Evolutionary conservation across 1,139 yeast genomes (phyloP).

Genomic region (Nadsonia starkeyi-henricii): DNA sequence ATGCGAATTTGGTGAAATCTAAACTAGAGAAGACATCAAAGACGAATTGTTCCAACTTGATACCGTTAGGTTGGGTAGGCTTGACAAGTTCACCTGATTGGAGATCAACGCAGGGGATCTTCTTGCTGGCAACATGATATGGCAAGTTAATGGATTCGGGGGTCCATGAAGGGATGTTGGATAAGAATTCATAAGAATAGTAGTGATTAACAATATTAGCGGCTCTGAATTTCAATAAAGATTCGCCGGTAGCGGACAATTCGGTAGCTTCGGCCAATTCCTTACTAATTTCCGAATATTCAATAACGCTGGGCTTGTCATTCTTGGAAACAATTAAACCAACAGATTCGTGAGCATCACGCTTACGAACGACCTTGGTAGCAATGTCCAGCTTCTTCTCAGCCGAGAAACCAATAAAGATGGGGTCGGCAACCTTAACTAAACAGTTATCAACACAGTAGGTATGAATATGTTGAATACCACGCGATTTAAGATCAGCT

Average conservation of each 20-base stretch:
- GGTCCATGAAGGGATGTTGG: constrained; percentile 52
- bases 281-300: constrained; percentile 76
- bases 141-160: constrained; percentile 34
- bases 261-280: constrained; percentile 57
- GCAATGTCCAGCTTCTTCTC: constrained; percentile 54
- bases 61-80: constrained; percentile 73
- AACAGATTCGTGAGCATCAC: constrained; percentile 76
- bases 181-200: constrained; percentile 65
- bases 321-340: constrained; percentile 69
- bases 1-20: constrained; percentile 63
- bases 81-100: constrained; percentile 35
- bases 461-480: constrained; percentile 84
- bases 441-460: constrained; percentile 92
- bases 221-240: constrained; percentile 62
- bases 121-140: constrained; percentile 87
- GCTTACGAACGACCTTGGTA: constrained; percentile 89
- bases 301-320: constrained; percentile 77
- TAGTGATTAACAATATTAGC: constrained; percentile 97
- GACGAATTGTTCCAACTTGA: constrained; percentile 91
- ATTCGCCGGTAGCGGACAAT: constrained; percentile 29
- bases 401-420: constrained; percentile 78
- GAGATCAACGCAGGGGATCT: constrained; percentile 49
- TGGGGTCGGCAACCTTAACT: constrained; percentile 90
- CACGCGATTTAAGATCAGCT: constrained; percentile 52
- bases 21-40: constrained; percentile 90